Conservation (phyloP, 148 eudicot species). For the Diospyros kaki region DNA sequence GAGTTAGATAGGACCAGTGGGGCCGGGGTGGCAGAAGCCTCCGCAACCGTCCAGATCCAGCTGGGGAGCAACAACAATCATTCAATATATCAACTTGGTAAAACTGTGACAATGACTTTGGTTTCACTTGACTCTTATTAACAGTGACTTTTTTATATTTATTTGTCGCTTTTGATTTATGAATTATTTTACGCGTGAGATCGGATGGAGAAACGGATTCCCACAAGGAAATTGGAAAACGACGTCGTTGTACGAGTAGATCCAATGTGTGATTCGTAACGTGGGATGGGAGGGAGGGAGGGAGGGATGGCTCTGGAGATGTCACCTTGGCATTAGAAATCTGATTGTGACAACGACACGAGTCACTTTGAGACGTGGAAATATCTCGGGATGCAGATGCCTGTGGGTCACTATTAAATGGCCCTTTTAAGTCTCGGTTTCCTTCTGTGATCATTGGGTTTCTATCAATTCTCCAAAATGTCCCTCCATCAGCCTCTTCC, state of each 20-base stretch:
- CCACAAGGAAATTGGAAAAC: not conserved
- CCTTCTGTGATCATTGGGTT: not conserved
- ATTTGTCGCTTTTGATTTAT: too few relatives aligned
- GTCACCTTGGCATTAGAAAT: not conserved
- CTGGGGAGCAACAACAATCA: slow-evolving; percentile 16
- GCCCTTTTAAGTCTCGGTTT: too few relatives aligned
- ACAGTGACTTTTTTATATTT: too few relatives aligned
- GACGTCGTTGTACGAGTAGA: not conserved
- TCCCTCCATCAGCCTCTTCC: not conserved
- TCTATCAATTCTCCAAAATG: not conserved
- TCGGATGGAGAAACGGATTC: not conserved
- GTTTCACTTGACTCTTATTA: too few relatives aligned
- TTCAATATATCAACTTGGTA: not conserved
- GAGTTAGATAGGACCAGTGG: slow-evolving; percentile 18
- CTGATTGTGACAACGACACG: not conserved
- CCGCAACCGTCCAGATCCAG: slow-evolving; percentile 21
- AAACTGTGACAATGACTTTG: not conserved
- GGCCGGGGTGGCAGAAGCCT: slow-evolving; percentile 14
- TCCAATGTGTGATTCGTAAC: not conserved
- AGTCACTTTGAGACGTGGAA: not conserved
- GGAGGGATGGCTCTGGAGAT: not conserved
- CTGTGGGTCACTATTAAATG: not conserved
- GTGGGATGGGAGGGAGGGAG: too few relatives aligned
- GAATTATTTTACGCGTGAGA: not conserved
- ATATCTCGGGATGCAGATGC: not conserved